Conservation (phyloP, 257 asterid species). For the Rhazya stricta region DNA sequence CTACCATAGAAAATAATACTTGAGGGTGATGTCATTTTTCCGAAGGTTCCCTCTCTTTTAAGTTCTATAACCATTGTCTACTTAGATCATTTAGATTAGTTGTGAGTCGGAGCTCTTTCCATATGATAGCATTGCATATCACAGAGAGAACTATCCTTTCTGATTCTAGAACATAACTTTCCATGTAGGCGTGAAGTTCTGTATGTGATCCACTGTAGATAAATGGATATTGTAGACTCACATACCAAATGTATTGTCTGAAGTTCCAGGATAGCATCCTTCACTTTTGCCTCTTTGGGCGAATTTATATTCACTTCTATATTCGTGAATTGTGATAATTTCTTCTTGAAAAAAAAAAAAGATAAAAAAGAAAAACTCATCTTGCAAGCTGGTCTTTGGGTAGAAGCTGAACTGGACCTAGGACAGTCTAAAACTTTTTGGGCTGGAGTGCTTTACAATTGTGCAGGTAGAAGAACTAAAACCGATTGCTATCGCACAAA, state of each 20-base stretch:
- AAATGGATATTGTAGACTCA: not conserved
- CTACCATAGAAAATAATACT: conserved; percentile 25
- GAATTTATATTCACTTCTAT: no score
- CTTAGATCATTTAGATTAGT: not conserved
- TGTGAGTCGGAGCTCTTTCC: not conserved
- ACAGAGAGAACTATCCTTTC: not conserved
- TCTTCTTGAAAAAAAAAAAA: no score
- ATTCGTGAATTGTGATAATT: no score
- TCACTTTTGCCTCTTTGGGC: no score
- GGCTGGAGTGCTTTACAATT: no score
- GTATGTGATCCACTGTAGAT: not conserved
- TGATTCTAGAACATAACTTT: not conserved
- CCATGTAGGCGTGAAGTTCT: not conserved
- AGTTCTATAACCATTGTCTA: not conserved
- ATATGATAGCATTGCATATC: not conserved
- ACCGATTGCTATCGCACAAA: no score
- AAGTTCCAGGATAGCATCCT: not conserved
- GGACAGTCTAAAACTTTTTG: no score
- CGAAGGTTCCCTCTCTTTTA: conserved; percentile 9
- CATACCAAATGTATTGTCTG: not conserved
- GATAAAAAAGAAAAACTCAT: no score
- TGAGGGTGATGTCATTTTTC: conserved; percentile 14
- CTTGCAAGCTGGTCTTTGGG: no score
- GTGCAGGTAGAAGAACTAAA: no score
- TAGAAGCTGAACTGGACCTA: no score